These are phyloP conservation scores for Aquilaria yunnanensis DNA, from an alignment of 345 rosid genomes.

Conservation along the genomic window DNA sequence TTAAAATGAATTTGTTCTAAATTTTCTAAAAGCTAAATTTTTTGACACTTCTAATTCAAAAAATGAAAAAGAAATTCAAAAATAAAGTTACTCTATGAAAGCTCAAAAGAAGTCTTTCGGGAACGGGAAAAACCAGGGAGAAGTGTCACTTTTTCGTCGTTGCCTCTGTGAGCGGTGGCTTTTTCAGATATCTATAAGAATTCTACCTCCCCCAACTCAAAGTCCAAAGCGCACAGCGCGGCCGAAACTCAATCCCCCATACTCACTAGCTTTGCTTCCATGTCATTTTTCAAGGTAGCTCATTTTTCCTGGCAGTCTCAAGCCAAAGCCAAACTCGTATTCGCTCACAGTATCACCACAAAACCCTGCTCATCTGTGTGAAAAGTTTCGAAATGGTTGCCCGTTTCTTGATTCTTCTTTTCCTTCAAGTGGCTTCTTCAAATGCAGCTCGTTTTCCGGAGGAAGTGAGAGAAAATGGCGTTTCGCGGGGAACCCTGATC, in stretches of 20 bases:
- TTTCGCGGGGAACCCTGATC: not conserved
- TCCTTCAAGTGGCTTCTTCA: conserved; percentile 3
- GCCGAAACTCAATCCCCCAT: too few species aligned
- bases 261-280: conserved; percentile 10
- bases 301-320: conserved; percentile 8
- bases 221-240: too few species aligned
- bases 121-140: too few species aligned
- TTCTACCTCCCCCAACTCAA: not conserved
- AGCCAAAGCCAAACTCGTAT: not conserved
- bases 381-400: not conserved
- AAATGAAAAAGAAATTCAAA: too few species aligned
- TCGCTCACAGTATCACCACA: not conserved
- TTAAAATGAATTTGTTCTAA: too few species aligned
- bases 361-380: not conserved
- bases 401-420: conserved; percentile 13
- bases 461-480: too few species aligned
- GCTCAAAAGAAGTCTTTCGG: too few species aligned
- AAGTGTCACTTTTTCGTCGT: not conserved
- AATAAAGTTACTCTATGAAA: too few species aligned
- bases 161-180: conserved; percentile 28
- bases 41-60: too few species aligned
- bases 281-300: conserved; percentile 18
- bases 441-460: conserved; percentile 1
- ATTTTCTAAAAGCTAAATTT: too few species aligned
- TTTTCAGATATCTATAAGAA: conserved; percentile 27